Base-by-base conservation (phyloP, 2,329 filamentous ascomycete species). In the Trichoderma koningiopsis region DNA sequence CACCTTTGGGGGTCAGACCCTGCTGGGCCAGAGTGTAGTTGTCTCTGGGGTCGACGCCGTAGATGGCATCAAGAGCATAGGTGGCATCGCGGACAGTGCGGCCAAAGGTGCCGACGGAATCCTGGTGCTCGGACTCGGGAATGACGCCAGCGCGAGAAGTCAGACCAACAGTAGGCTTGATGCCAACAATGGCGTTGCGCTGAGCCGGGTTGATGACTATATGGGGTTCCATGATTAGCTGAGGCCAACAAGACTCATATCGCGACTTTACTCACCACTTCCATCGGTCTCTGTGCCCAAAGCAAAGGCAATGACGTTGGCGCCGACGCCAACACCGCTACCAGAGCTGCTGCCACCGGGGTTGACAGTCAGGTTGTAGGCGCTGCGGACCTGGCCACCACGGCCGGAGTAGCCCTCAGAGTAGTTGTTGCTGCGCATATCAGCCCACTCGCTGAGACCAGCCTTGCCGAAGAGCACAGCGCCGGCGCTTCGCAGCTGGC, bases 221-320 rank as follows among this genome's bases (percentile, higher is more conserved):
- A 8, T 7, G 5, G 5, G 6, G n/a, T n/a, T 58, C 19, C 6
- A 31, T 3, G 8, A 49, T 59, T 43, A 68, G 56, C 56, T 47
- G 33, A 35, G 49, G 24, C n/a, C 7, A 55, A 16, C 11, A 59
- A 6, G n/a, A 31, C n/a, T 3, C 33, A 53, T 6, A 14, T 6
- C 22, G 0, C 14, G 13, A 8, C 19, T 33, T 24, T 33, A 79
- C 79, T 76, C 72, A 84, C 83, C 84, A 79, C 86, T 89, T 4
- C 87, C 91, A 75, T 93, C 91, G 0, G 91, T 93, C 79, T 94
- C 92, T 0, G 91, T 93, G 1, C 91, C 92, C 0, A 94, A 77
- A 0, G 89, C 83, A 75, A 92, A 90, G 0, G 88, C 81, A 29
- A 88, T 82, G 2, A 87, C 79, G 72, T 92, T 92, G 4, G 86